phyloP scores from a whole-genome alignment of 1,284 basidiomycete genomes.

The Trametes pubescens region DNA sequence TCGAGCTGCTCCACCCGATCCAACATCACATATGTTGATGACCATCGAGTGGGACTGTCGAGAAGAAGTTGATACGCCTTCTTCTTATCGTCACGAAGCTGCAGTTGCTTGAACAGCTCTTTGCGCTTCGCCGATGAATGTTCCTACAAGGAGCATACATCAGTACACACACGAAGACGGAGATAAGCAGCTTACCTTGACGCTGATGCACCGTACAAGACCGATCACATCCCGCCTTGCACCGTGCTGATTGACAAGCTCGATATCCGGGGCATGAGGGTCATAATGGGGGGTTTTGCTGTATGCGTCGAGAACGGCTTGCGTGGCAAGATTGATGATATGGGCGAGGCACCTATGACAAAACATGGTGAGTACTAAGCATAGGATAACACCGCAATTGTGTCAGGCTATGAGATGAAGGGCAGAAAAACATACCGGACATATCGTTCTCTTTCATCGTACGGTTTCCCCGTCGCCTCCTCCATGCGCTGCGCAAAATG shows the following conservation, averaged over 20 bases:
- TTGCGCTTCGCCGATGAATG: background rate
- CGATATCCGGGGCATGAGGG: slow-evolving; percentile 14
- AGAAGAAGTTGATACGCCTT: background rate
- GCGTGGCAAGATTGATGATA: slow-evolving; percentile 25
- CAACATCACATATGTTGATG: background rate
- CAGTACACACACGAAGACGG: background rate
- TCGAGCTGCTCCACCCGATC: background rate
- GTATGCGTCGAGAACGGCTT: slow-evolving; percentile 17
- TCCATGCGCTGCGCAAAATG: background rate
- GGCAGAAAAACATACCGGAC: background rate
- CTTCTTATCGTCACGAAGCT: background rate
- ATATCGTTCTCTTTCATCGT: background rate
- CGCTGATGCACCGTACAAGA: background rate
- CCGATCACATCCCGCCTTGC: background rate
- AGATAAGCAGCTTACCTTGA: background rate
- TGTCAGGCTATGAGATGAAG: no score
- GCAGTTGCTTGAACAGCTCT: background rate
- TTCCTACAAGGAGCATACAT: background rate
- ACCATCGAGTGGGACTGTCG: background rate
- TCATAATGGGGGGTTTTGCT: slow-evolving; percentile 20
- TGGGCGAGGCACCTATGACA: slow-evolving; percentile 24
- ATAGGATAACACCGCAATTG: background rate
- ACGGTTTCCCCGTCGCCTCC: background rate
- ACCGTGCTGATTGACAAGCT: background rate
- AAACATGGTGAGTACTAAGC: background rate